Percentiles rank a stretch among this genome's conserved stretches.
phyloP scores from a whole-genome alignment of 768 basidiomycete species.

The Infundibulicybe gibba region DNA sequence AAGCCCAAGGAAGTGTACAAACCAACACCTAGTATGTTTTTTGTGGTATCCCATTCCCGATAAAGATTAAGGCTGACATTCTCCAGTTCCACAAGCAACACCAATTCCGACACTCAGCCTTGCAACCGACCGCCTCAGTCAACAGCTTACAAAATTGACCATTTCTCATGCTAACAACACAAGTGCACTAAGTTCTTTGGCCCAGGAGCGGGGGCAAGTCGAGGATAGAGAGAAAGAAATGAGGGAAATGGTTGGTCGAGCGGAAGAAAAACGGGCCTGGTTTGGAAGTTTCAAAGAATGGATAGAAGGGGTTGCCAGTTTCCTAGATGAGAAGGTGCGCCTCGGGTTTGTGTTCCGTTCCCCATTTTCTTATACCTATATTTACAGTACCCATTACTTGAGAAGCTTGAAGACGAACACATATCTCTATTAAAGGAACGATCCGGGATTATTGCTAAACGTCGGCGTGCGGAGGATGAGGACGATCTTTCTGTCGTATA shows the following conservation, averaged over 20 bases:
- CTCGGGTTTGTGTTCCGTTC: too few species aligned
- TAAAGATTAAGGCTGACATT: slow-evolving; percentile 6
- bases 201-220: slow-evolving; percentile 60
- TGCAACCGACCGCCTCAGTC: slow-evolving; percentile 58
- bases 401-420: slow-evolving; percentile 75
- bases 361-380: slow-evolving; percentile 9
- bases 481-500: slow-evolving; percentile 77
- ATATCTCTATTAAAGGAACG: slow-evolving; percentile 73
- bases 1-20: slow-evolving; percentile 60
- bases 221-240: slow-evolving; percentile 70
- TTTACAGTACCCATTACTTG: slow-evolving; percentile 70
- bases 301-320: slow-evolving; percentile 80
- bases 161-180: slow-evolving; percentile 68
- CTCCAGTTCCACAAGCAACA: slow-evolving; percentile 60
- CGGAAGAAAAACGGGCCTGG: slow-evolving; percentile 81
- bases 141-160: slow-evolving; percentile 55
- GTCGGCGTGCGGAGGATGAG: slow-evolving; percentile 73
- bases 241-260: slow-evolving; percentile 67
- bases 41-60: neutral
- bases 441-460: slow-evolving; percentile 58
- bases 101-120: slow-evolving; percentile 63
- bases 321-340: slow-evolving; percentile 81
- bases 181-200: slow-evolving; percentile 49
- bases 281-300: slow-evolving; percentile 75
- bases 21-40: slow-evolving; percentile 61